Percentiles rank a stretch among this genome's conserved stretches.
phyloP scores from a whole-genome alignment of 2,329 filamentous ascomycete genomes.

The Orbilia blumenaviensis region DNA sequence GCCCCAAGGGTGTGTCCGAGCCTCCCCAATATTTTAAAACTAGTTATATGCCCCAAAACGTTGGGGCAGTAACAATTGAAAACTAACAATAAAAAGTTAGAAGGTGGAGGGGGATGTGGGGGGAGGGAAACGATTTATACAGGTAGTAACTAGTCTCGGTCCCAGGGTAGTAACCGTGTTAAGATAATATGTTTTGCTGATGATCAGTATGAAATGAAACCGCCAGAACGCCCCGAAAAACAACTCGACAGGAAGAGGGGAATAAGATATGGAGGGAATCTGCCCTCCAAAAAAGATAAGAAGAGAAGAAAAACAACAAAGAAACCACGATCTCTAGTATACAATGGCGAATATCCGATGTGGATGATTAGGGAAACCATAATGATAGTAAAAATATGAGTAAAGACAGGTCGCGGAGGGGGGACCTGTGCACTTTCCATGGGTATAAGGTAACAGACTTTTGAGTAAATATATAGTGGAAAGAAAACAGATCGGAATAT shows the following conservation, averaged over 20 bases:
- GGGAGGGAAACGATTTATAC: background rate
- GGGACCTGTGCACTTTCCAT: background rate
- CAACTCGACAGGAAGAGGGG: background rate
- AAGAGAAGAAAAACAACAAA: background rate
- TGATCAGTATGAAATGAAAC: conserved; percentile 13
- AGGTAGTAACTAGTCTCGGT: background rate
- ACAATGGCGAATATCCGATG: conserved; percentile 22
- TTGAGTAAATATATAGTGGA: background rate
- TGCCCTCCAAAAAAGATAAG: background rate
- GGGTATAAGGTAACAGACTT: conserved; percentile 30
- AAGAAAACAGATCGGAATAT: too few species aligned
- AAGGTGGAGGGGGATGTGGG: too few species aligned
- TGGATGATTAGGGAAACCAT: background rate
- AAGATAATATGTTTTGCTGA: background rate
- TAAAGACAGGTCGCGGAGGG: background rate
- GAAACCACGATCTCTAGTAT: conserved; percentile 35
- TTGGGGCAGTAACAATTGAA: too few species aligned
- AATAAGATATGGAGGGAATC: background rate
- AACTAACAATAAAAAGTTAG: too few species aligned
- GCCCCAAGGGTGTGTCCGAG: too few species aligned
- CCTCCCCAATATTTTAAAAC: too few species aligned
- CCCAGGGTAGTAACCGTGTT: too few species aligned
- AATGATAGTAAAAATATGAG: background rate
- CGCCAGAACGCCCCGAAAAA: conserved; percentile 31
- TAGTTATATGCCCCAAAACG: too few species aligned